These are phyloP conservation scores for Penicillium expansum DNA, from an alignment of 2,329 filamentous ascomycete species.

Conservation along the genomic window DNA sequence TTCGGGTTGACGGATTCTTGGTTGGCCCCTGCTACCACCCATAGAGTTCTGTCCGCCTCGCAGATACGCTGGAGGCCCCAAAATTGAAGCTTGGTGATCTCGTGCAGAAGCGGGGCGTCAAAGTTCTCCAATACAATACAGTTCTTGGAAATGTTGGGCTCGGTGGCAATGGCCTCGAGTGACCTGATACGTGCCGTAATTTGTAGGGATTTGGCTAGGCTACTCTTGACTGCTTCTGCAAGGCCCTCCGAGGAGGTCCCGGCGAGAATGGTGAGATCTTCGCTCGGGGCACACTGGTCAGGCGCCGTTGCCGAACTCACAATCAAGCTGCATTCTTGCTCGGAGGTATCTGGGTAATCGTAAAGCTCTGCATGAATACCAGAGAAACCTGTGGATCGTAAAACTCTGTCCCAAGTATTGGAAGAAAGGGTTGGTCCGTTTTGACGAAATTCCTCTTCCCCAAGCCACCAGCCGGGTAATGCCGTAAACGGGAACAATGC, in stretches of 20 bases:
- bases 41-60: neutral
- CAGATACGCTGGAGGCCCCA: neutral
- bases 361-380: neutral
- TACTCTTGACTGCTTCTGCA: neutral
- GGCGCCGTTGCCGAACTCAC: neutral
- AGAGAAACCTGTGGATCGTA: neutral
- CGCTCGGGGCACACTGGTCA: neutral
- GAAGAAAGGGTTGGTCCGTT: neutral
- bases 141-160: neutral
- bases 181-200: neutral
- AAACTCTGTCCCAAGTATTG: neutral
- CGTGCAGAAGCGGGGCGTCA: neutral
- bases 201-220: neutral
- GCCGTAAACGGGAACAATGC: neutral
- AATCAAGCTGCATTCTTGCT: neutral
- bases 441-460: neutral
- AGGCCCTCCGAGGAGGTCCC: neutral
- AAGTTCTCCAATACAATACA: neutral
- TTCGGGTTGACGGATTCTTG: neutral
- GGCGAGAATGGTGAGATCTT: neutral
- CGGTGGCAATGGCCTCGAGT: neutral
- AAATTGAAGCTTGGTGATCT: neutral
- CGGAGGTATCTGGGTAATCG: neutral
- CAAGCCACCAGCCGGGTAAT: neutral
- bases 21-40: neutral